Percentiles rank a stretch among this genome's conserved stretches.
phyloP scores from a whole-genome alignment of 129 eudicot species.

The Saussurea involucrata region DNA sequence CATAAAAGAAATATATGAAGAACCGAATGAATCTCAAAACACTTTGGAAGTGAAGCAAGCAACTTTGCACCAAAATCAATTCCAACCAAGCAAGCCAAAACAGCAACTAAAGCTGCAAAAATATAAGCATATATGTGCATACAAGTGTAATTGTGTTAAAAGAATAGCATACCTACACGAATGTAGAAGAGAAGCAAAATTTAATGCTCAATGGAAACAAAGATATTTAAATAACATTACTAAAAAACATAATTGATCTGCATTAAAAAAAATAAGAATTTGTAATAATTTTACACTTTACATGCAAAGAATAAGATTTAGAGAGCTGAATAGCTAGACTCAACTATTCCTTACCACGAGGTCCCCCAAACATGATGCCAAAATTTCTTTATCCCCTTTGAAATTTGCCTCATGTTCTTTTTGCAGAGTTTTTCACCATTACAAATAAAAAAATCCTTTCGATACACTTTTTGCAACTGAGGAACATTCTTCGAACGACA shows the following conservation, averaged over 20 bases:
- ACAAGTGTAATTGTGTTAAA: slow-evolving; percentile 16
- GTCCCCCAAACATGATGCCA: slow-evolving; percentile 80
- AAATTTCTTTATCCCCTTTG: too few species aligned
- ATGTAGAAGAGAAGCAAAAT: neutral
- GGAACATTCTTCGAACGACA: too few species aligned
- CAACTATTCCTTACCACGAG: slow-evolving; percentile 97
- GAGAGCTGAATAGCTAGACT: slow-evolving; percentile 6
- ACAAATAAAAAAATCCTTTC: too few species aligned
- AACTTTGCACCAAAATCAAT: slow-evolving; percentile 85
- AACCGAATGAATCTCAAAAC: slow-evolving; percentile 57
- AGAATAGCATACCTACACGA: too few species aligned
- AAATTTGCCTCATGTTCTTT: too few species aligned
- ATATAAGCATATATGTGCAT: slow-evolving; percentile 79
- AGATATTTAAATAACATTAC: neutral
- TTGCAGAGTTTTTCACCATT: too few species aligned
- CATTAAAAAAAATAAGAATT: neutral
- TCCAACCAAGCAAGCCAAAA: slow-evolving; percentile 78
- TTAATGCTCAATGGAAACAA: neutral
- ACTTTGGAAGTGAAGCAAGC: slow-evolving; percentile 65
- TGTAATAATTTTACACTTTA: neutral
- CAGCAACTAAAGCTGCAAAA: slow-evolving; percentile 89
- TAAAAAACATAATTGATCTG: neutral
- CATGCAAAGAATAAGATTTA: neutral
- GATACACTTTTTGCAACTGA: too few species aligned
- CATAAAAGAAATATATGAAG: neutral